A percentile compares a stretch with the other conserved stretches of the same genome.
Evolutionary conservation across 2,329 filamentous ascomycete genomes (phyloP).

Genomic region (Aspergillus niger): DNA sequence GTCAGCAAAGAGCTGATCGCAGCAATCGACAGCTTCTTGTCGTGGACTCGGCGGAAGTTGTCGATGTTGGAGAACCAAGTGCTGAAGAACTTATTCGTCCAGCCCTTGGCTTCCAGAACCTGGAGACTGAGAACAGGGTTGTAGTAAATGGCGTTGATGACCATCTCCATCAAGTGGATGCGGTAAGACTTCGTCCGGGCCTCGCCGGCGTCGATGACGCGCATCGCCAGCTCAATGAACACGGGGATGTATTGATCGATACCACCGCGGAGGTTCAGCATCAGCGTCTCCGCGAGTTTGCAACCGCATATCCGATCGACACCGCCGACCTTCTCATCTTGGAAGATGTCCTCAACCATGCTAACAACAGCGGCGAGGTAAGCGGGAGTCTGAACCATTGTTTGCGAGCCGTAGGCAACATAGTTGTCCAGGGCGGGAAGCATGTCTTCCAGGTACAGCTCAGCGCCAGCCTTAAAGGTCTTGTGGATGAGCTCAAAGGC

Average conservation of each 20-base stretch:
- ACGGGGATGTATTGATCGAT: conserved; percentile 86
- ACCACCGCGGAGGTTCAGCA: conserved; percentile 87
- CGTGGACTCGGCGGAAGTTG: conserved; percentile 88
- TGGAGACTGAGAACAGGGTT: conserved; percentile 83
- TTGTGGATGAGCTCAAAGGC: conserved; percentile 95
- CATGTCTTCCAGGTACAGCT: conserved; percentile 98
- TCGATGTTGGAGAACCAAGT: conserved; percentile 97
- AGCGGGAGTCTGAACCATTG: conserved; percentile 77
- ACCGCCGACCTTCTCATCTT: conserved; percentile 85
- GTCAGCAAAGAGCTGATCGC: conserved; percentile 86
- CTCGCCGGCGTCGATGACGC: conserved; percentile 69
- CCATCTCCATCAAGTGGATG: conserved; percentile 97
- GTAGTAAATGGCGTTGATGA: conserved; percentile 98
- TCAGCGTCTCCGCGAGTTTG: conserved; percentile 95
- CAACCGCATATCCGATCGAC: conserved; percentile 96
- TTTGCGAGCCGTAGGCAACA: conserved; percentile 83
- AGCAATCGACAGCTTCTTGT: conserved; percentile 97
- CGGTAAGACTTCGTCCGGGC: conserved; percentile 89
- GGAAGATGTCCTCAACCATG: conserved; percentile 95
- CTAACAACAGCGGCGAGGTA: conserved; percentile 87
- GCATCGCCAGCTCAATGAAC: conserved; percentile 89
- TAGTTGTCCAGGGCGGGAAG: conserved; percentile 97
- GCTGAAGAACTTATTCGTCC: conserved; percentile 99
- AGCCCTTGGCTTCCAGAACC: conserved; percentile 84
- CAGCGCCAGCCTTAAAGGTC: conserved; percentile 95